Base-by-base conservation (phyloP, 768 basidiomycete species). In the Podaxis sp. region DNA sequence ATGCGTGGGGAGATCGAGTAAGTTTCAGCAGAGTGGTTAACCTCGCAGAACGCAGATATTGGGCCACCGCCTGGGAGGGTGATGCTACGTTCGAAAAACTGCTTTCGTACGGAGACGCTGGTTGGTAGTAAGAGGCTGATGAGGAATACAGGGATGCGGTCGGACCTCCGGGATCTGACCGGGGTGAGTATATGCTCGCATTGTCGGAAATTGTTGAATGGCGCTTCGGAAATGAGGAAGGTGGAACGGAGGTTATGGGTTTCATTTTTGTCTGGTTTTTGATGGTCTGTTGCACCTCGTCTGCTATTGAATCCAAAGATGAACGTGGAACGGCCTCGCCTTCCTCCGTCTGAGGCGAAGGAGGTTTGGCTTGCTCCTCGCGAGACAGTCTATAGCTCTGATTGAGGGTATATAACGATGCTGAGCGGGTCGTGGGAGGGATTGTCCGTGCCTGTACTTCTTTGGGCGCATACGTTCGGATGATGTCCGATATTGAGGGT, bases 401-500 rank as follows among this genome's bases (percentile, higher is more conserved):
- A 67, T 79, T 83, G 27, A 76, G 79, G 37, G 77, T 73, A 71
- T 82, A 81, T 11, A 82, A 71, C 4, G 85, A 82, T 40, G 81
- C 79, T 29, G 81, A 76, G 46, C 80, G 81, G 56, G 65, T 67
- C 66, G 63, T 75, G n/a, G 81, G 68, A 33, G 80, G 79, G 41
- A 80, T 78, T n/a, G 80, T 74, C 43, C 82, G 81, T 29, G 72
- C 73, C 67, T 84, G 85, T 55, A 77, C 75, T 66, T 82, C 77
- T 22, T 76, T 79, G n/a, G 90, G 90, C 2, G 87, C 86, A 75
- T 94, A 86, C 27, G 83, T 83, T 29, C 89, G 87, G 64, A 95
- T 94, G 64, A 95, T 95, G 61, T 95, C 93, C 43, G 89, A 90
- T 70, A 95, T 95, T 13, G 91, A 91, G 52, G 93, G 93, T 6